Conservation (phyloP, 2,329 filamentous ascomycete species). For the Dactylellina cionopaga region DNA sequence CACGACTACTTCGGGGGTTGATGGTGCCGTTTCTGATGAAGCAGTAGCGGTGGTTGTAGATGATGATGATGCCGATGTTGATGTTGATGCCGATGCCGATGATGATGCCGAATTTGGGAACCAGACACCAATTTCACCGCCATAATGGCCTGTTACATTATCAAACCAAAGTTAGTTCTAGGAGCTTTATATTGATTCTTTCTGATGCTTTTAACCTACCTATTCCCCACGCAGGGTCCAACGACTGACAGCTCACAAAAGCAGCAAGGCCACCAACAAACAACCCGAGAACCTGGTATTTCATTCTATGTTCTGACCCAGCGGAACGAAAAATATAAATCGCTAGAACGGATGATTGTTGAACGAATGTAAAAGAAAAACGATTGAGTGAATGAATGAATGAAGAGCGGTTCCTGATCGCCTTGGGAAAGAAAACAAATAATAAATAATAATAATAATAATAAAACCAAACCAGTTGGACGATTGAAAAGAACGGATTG, state of each 20-base stretch:
- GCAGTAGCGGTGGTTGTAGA: no score
- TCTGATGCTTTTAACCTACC: no score
- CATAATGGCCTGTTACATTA: conserved; percentile 27
- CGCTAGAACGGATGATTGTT: background rate
- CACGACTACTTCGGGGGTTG: background rate
- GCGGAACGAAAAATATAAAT: background rate
- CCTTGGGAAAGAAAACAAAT: conserved; percentile 19
- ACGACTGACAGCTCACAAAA: conserved; percentile 33
- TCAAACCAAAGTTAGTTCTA: background rate
- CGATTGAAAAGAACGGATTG: conserved; percentile 16
- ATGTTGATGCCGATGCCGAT: background rate
- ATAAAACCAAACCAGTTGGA: conserved; percentile 41
- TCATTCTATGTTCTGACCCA: conserved; percentile 39
- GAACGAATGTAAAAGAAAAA: background rate
- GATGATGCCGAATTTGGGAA: conserved; percentile 14
- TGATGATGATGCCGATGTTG: no score
- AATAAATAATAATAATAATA: no score
- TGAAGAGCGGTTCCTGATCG: conserved; percentile 24
- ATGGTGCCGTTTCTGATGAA: background rate
- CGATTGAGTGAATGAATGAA: background rate
- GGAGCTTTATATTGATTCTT: no score
- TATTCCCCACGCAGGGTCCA: conserved; percentile 41
- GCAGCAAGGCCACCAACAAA: conserved; percentile 10
- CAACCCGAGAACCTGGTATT: conserved; percentile 33
- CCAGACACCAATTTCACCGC: conserved; percentile 33